Base-by-base conservation (phyloP, 345 rosid genomes). In the Aquilaria yunnanensis region DNA sequence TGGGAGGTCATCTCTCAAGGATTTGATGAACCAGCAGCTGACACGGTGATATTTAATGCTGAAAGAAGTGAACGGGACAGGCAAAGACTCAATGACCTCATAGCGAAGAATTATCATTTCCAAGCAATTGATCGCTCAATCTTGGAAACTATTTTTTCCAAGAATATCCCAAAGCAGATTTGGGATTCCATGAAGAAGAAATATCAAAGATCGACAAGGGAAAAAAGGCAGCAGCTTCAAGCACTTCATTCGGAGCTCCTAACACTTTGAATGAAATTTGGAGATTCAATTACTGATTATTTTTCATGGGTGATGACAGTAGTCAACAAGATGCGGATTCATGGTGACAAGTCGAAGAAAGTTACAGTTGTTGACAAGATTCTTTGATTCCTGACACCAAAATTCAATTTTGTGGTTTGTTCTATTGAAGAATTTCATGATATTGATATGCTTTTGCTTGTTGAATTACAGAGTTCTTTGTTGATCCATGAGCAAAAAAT, bases 111-210 rank as follows among this genome's bases (percentile, higher is more conserved):
- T 53, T 53, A 53, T 29, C 56, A 14, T 0, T 53, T 53, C 4
- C 12, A 53, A 10, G 32, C 56, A 4, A 29, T 53, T 16, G 56
- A 53, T 23, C 33, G 56, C 10, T n/a, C 56, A 53, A 53, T 53
- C 33, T 53, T 29, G 56, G 56, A 53, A 10, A 62, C 65, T 0
- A 62, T 51, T 33, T 57, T 62, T 32, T 61, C 55, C 47, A 49
- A 34, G 33, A 23, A 23, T 23, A 23, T 23, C 23, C 23, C 14
- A 12, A 13, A 14, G 49, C 30, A 58, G 13, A 13, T 14, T 9
- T 13, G 2, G n/a, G 16, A 23, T 23, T 23, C 23, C 23, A 23
- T 23, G 23, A 23, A 58, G 43, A 61, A 32, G 11, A 61, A 61
- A 13, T 61, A 51, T 11, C 56, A 61, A 33, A 33, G 65, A 1